These are phyloP conservation scores for Fistulifera pelliculosa DNA, from an alignment of 108 stramenopile genomes.

Conservation along the genomic window DNA sequence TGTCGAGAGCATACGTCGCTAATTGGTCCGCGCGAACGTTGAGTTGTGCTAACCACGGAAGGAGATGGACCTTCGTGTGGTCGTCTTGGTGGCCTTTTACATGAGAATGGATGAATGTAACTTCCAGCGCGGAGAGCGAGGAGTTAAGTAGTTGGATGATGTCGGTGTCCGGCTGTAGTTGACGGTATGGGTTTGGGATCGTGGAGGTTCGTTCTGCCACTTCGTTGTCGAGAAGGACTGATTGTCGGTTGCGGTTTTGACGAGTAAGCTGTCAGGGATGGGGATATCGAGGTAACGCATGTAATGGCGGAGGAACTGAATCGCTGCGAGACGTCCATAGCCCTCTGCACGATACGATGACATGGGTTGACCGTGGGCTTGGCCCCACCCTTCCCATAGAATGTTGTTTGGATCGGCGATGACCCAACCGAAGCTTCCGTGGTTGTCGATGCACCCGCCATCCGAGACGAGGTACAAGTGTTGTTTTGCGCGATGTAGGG, in stretches of 20 bases:
- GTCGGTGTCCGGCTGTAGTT: not conserved
- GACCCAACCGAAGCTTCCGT: not conserved
- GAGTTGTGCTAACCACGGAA: constrained; percentile 4
- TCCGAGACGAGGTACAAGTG: not conserved
- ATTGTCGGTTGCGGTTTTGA: not conserved
- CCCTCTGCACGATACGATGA: not conserved
- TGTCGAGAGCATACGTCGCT: constrained; percentile 4
- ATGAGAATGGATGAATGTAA: not conserved
- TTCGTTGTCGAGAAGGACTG: not conserved
- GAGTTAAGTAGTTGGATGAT: not conserved
- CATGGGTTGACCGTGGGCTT: not conserved
- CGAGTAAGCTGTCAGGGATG: not conserved
- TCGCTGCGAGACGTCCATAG: not conserved
- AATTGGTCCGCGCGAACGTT: constrained; percentile 2
- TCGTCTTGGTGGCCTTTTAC: constrained; percentile 9
- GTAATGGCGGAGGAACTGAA: not conserved
- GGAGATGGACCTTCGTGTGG: not conserved
- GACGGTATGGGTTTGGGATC: not conserved
- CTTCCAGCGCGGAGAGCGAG: not conserved
- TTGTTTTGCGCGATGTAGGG: no score
- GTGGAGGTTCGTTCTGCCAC: not conserved
- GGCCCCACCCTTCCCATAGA: not conserved
- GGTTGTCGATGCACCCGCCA: not conserved
- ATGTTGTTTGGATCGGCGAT: not conserved
- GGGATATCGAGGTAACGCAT: not conserved